These are phyloP conservation scores for Talaromyces sp. DNA, from an alignment of 2,329 filamentous ascomycete species.

Conservation along the genomic window DNA sequence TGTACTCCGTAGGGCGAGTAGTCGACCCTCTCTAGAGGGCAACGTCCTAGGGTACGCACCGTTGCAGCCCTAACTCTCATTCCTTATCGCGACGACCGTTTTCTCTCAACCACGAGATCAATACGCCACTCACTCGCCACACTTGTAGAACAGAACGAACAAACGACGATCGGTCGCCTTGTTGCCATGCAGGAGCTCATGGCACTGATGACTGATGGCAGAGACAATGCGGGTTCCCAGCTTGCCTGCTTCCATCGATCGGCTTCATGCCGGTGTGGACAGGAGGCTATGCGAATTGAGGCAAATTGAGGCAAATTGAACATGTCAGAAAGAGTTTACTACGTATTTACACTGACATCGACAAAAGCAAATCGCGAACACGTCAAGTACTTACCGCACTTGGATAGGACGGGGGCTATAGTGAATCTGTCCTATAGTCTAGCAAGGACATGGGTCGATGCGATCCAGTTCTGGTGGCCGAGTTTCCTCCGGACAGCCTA, in stretches of 20 bases:
- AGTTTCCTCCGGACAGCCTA: not conserved
- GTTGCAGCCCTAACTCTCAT: constrained; percentile 2
- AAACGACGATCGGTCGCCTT: constrained; percentile 1
- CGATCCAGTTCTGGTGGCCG: not conserved
- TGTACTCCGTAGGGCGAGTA: not conserved
- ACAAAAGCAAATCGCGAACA: not conserved
- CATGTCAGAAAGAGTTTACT: constrained; percentile 1
- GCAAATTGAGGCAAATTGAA: not conserved
- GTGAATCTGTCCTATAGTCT: not conserved
- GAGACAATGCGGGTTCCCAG: not conserved
- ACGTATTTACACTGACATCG: not conserved
- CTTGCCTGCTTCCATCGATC: not conserved
- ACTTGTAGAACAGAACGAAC: not conserved
- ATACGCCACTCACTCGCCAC: constrained; percentile 4
- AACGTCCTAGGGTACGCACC: not conserved
- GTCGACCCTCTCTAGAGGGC: not conserved
- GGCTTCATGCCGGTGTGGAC: not conserved
- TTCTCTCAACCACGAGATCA: not conserved
- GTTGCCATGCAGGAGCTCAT: not conserved
- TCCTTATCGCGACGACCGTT: not conserved
- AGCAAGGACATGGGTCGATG: not conserved
- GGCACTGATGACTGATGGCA: no score
- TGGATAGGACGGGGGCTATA: not conserved
- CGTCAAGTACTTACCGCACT: not conserved
- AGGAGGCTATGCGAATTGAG: not conserved